Base-by-base conservation (phyloP, 2,329 filamentous ascomycete species). In the Fusarium temperatum region DNA sequence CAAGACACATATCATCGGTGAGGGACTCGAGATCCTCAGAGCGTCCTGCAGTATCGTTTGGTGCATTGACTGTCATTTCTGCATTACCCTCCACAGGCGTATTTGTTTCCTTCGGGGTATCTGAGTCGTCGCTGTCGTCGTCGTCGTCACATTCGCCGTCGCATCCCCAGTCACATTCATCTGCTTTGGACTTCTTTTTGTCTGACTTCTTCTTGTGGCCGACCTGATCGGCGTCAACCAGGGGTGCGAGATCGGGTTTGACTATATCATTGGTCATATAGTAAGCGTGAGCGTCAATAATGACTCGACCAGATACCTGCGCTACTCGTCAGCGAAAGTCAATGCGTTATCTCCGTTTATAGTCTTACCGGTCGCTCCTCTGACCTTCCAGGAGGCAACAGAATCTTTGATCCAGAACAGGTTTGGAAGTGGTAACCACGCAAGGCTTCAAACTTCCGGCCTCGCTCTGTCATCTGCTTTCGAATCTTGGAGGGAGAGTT, bases 281-380 rank as follows among this genome's bases (percentile, higher is more conserved):
- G 61, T 82, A 84, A 3, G 82, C 82, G 42, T 81, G 80, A 0
- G 80, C 72, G 57, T 84, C 83, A 12, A 83, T 62, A 26, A 80
- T 79, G 32, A 83, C 79, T 30, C 78, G 79, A 2, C 82, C 82
- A 39, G 68, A 54, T 2, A 74, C 66, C 73, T 75, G 11, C 20
- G 0, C 14, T 8, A 10, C 20, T 20, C 13, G 24, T 54, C 7
- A 54, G n/a, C 5, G 8, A 15, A 17, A 5, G 10, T 13, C 20
- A 17, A 9, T 1, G 1, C 3, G 10, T 15, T 6, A 12, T n/a
- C 10, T n/a, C 2, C 22, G 26, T 17, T 9, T 11, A 30, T 13
- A 2, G 3, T 3, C 47, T 50, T 56, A 79, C 80, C 3, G 81
- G 77, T 17, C 77, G 65, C 47, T 79, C 72, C 50, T 81, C 72